Percentiles rank a stretch among this genome's conserved stretches.
phyloP scores from a whole-genome alignment of 2,329 filamentous ascomycete genomes.

The Paecilomyces formosus region DNA sequence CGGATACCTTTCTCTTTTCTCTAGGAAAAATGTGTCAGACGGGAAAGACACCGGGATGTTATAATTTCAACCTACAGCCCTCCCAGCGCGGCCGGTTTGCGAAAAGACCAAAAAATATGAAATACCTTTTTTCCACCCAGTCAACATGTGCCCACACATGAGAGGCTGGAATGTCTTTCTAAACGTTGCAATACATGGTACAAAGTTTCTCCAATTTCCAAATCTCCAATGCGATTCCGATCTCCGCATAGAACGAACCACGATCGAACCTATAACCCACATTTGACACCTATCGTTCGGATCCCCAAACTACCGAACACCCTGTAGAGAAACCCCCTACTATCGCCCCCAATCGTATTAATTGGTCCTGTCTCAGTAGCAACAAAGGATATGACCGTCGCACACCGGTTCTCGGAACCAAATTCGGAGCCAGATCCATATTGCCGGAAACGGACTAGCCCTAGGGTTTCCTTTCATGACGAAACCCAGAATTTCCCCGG shows the following conservation, averaged over 20 bases:
- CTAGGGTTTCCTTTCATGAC: background rate
- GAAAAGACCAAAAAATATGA: constrained; percentile 27
- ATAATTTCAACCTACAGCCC: constrained; percentile 21
- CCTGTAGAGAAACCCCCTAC: background rate
- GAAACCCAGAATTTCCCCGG: background rate
- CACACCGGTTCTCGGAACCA: background rate
- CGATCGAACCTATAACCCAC: background rate
- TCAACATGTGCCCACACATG: constrained; percentile 6
- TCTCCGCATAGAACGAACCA: background rate
- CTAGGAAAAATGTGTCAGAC: constrained; percentile 26
- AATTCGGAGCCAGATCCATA: background rate
- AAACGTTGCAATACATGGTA: constrained; percentile 21
- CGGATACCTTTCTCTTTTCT: constrained; percentile 25
- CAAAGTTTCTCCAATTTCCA: constrained; percentile 16
- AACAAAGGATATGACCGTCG: background rate
- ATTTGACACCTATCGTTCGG: background rate
- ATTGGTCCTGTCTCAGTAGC: background rate
- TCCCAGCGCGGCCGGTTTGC: constrained; percentile 25
- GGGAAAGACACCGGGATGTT: constrained; percentile 19
- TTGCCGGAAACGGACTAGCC: background rate
- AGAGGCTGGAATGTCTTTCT: constrained; percentile 22
- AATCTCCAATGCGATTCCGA: background rate
- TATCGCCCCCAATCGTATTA: background rate
- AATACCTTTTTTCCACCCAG: constrained; percentile 28
- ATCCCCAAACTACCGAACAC: background rate